Conservation (phyloP, 129 eudicot species). For the Escallonia herrerae region DNA sequence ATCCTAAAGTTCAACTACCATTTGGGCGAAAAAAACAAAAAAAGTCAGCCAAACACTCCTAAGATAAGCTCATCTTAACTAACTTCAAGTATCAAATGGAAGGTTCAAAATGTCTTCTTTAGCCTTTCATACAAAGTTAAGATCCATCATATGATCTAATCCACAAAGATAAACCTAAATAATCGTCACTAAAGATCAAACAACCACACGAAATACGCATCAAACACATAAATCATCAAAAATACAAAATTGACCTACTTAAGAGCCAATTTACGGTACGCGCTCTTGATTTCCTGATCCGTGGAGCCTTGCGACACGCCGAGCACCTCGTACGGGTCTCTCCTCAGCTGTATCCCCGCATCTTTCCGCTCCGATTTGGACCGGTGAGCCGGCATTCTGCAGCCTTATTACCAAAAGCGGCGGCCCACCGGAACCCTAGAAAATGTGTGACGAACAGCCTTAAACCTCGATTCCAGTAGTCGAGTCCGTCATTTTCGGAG, state of each 20-base stretch:
- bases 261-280: constrained; percentile 54
- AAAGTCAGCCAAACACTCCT: too few relatives aligned
- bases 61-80: too few relatives aligned
- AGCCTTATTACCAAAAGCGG: not conserved
- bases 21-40: too few relatives aligned
- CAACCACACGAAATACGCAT: not conserved
- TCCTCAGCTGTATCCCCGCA: constrained; percentile 29
- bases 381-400: constrained; percentile 36
- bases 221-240: not conserved
- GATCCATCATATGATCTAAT: not conserved
- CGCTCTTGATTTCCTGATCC: constrained; percentile 58
- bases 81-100: too few relatives aligned
- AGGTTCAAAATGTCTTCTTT: not conserved
- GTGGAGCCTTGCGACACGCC: constrained; percentile 46
- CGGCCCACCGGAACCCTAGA: not conserved
- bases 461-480: not conserved
- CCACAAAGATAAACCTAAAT: not conserved
- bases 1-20: too few relatives aligned
- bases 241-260: constrained; percentile 29
- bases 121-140: not conserved
- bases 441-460: not conserved
- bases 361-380: constrained; percentile 34
- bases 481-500: not conserved
- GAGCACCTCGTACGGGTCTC: constrained; percentile 60
- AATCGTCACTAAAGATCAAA: not conserved